Evolutionary conservation across 148 eudicot genomes (phyloP).

Genomic region (Chenopodium formosanum): DNA sequence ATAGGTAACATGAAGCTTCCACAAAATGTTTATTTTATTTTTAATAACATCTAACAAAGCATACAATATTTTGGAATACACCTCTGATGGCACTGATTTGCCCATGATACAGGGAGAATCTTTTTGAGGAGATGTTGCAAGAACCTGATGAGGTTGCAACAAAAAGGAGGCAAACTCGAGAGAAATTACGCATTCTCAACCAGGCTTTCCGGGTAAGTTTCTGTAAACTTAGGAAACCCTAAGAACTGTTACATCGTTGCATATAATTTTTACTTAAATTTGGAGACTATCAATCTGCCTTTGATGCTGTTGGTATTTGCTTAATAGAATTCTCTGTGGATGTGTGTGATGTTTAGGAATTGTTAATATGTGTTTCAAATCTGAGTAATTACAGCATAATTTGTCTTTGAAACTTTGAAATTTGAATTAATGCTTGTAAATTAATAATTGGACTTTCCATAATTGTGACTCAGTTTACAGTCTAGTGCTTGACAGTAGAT

Average conservation of each 20-base stretch:
- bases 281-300: not conserved
- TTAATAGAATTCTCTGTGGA: not conserved
- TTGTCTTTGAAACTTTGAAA: not conserved
- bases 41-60: not conserved
- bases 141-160: slow-evolving; percentile 83
- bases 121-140: slow-evolving; percentile 90
- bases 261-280: not conserved
- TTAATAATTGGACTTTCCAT: not conserved
- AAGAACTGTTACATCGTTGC: not conserved
- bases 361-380: not conserved
- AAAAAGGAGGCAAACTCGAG: slow-evolving; percentile 82
- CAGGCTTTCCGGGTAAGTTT: slow-evolving; percentile 85
- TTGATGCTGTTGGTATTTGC: not conserved
- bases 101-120: slow-evolving; percentile 64
- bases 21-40: not conserved
- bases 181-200: slow-evolving; percentile 66
- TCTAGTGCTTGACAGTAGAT: not conserved
- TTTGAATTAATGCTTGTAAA: not conserved
- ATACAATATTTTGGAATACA: not conserved
- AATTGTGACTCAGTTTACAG: not conserved
- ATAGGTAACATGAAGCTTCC: slow-evolving; percentile 55
- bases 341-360: not conserved
- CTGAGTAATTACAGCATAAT: not conserved
- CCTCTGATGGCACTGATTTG: slow-evolving; percentile 19
- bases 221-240: not conserved